Evolutionary conservation across 2,329 filamentous ascomycete species (phyloP).

Genomic region (Periconia sp.): DNA sequence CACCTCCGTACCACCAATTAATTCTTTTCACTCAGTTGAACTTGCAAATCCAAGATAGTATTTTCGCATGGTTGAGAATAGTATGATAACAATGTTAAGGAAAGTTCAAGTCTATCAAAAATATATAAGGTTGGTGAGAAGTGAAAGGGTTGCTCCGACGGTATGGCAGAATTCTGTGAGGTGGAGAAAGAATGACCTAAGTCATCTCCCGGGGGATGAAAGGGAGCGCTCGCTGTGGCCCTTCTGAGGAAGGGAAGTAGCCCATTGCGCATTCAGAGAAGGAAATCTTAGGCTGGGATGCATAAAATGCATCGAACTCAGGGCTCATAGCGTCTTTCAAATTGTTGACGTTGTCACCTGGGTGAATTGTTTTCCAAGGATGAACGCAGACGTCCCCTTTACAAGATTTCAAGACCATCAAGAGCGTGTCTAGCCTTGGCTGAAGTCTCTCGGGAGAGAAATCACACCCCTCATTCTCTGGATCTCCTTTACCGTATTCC

Average conservation of each 20-base stretch:
- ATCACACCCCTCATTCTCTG: constrained; percentile 4
- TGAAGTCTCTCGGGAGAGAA: constrained; percentile 13
- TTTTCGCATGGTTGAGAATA: no score
- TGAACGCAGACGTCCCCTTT: constrained; percentile 55
- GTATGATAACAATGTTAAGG: no score
- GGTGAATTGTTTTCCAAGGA: constrained; percentile 62
- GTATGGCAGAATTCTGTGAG: no score
- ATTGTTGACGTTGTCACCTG: constrained; percentile 53
- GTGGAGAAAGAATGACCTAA: neutral
- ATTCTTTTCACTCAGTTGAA: no score
- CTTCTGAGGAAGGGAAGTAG: constrained; percentile 60
- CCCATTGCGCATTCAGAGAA: constrained; percentile 59
- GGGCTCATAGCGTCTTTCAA: constrained; percentile 54
- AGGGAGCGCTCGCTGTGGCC: constrained; percentile 37
- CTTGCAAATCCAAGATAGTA: no score
- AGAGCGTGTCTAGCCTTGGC: constrained; percentile 54
- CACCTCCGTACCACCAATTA: no score
- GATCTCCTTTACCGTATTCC: neutral
- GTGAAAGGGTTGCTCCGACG: neutral
- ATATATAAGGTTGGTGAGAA: neutral
- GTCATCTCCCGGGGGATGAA: neutral
- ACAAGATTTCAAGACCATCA: constrained; percentile 65
- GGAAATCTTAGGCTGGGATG: constrained; percentile 50
- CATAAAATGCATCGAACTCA: constrained; percentile 58
- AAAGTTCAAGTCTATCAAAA: no score